Evolutionary conservation across 768 basidiomycete species (phyloP), one percentile per base, ranked within the genome.

Genomic region (Hygrophorus pudorinus): DNA sequence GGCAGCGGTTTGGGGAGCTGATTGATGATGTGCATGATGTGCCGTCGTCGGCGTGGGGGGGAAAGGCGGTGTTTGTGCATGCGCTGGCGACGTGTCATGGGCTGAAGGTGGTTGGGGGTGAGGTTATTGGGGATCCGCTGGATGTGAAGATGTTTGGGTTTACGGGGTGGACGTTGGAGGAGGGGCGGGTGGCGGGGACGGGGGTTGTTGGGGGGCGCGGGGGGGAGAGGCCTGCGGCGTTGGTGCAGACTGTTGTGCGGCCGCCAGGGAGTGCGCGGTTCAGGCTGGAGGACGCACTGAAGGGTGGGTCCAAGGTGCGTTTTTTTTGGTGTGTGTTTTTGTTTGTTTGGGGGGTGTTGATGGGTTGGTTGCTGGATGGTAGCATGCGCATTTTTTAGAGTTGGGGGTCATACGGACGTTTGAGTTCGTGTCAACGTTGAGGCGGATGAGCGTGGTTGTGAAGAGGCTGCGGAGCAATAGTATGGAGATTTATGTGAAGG

Each of bases 71-170:
- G 7, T 85, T 98, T 51, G 63, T 97, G 27, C 83, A 99, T 63
- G 94, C 92, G 11, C 71, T 99, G 37, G 83, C 94, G 9, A 98
- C 96, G 2, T 98, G 96, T 55, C 96, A 99, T 62, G 91, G 90
- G 2, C 72, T 98, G 47, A 94, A 94, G 59, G 80, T 83, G 64
- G 79, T 99, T 18, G 80, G 89, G 46, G 85, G 82, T 1, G 76
- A 87, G 52, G 64, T 83, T n/a, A 80, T 99, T 32, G 96, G 96
- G 1, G 96, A 99, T 62, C 96, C 96, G 1, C 63, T 99, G 31
- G 96, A 99, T 58, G 80, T 85, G 46, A 93, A 94, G 65, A 99
- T 99, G 96, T 99, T 97, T 59, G 84, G 83, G 48, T 98, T 96
- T 58, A 97, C 96, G 5, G 78, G 78, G 41, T 99, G 96, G 96